Base-by-base conservation (phyloP, 345 rosid genomes). In the Hibiscus mutabilis region DNA sequence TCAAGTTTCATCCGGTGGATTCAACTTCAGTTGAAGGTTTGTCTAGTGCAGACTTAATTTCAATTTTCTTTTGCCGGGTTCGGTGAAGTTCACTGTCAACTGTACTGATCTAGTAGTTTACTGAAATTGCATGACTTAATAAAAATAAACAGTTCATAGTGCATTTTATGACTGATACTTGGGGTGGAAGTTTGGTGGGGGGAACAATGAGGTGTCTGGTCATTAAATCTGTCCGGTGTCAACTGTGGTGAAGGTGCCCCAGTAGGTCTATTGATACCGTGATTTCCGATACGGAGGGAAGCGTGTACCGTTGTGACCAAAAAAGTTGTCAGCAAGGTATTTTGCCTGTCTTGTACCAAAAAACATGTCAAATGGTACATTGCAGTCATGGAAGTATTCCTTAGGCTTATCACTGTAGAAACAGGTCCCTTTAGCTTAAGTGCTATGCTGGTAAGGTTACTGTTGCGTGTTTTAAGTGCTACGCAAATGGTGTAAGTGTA, bases 1-100 rank as follows among this genome's bases (percentile, higher is more conserved):
- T 62, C 66, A 84, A 0, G 84, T 83, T 77, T 96, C 92, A 18
- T 77, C 94, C 14, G 96, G 92, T 42, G 96, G 98, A 78, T 92
- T 90, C 84, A 87, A 79, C 74, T 88, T 88, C 71, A 72, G 84
- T 75, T 90, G 84, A 82, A 81, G 74, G 81, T 71, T 18, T 59
- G 46, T 53, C n/a, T 21, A 13, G 29, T 44, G 44, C 13, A 2
- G 19, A 11, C 59, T 40, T 64, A 19, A 14, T 47, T 52, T 52
- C 21, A 4, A 3, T 21, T 10, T 21, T 1, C 15, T 1, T 64
- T 29, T 49, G 14, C 56, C 24, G 33, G 31, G 8, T 33, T 33
- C 3, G 24, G 11, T 61, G 46, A 61, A 61, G 31, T 58, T 25
- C 13, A 24, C 35, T 2, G 14, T 24, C 6, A 46, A 24, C 37